A percentile compares a stretch with the other conserved stretches of the same genome.
phyloP scores from a whole-genome alignment of 192 early-diverging fungal genomes.

The Obelidium mucronatum region DNA sequence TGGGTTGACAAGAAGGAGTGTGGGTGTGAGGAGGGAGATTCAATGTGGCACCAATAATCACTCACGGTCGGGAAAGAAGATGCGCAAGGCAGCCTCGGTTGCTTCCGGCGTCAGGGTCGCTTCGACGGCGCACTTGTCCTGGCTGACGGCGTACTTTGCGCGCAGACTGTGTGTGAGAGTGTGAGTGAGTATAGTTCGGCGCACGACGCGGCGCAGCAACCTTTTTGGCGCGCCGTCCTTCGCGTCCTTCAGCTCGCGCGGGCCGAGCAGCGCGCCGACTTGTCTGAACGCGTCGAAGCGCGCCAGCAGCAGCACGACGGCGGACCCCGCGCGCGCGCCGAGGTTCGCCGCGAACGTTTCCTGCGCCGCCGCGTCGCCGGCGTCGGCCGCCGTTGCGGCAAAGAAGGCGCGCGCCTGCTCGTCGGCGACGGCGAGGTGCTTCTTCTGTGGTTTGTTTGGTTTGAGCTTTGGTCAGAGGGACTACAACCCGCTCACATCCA shows the following conservation, averaged over 20 bases:
- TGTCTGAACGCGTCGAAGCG: slow-evolving; percentile 43
- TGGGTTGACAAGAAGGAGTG: background rate
- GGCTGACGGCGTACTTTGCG: slow-evolving; percentile 24
- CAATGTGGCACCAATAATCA: slow-evolving; percentile 5
- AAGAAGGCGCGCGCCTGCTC: slow-evolving; percentile 56
- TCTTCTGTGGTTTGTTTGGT: slow-evolving; percentile 31
- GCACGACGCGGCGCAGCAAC: slow-evolving; percentile 37
- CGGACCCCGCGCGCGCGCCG: slow-evolving; percentile 29
- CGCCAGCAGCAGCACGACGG: slow-evolving; percentile 46
- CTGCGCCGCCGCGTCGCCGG: slow-evolving; percentile 36
- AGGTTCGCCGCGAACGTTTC: slow-evolving; percentile 45
- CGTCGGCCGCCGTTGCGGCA: slow-evolving; percentile 29
- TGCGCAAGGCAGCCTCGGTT: slow-evolving; percentile 40
- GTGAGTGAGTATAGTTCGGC: slow-evolving; percentile 36
- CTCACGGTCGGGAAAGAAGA: slow-evolving; percentile 62
- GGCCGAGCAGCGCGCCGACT: slow-evolving; percentile 43
- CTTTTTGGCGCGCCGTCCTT: slow-evolving; percentile 40
- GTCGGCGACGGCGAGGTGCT: slow-evolving; percentile 36
- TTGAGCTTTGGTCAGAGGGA: background rate
- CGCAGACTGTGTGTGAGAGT: slow-evolving; percentile 14
- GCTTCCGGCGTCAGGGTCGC: slow-evolving; percentile 27
- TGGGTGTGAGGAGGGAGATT: background rate
- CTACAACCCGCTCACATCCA: slow-evolving; percentile 40
- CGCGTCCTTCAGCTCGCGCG: slow-evolving; percentile 32
- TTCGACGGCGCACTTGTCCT: slow-evolving; percentile 41